A percentile compares a stretch with the other conserved stretches of the same genome.
phyloP scores from a whole-genome alignment of 2,329 filamentous ascomycete species.

The Colletotrichum incanum region DNA sequence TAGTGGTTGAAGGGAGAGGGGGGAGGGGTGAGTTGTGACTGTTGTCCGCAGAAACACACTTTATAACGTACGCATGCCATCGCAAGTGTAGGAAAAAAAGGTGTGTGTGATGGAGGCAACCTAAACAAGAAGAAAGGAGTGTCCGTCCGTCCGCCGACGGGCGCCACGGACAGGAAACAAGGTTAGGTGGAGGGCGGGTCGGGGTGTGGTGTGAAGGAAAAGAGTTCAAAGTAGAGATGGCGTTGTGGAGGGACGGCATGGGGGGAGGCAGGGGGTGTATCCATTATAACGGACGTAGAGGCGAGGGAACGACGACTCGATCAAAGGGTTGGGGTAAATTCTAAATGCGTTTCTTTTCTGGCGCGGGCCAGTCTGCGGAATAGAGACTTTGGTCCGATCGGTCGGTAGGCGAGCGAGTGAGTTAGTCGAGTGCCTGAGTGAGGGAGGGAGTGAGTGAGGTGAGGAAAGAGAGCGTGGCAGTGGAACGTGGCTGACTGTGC shows the following conservation, averaged over 20 bases:
- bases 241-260: not conserved
- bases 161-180: constrained; percentile 29
- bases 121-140: constrained; percentile 11
- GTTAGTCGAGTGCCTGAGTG: too few species aligned
- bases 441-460: too few species aligned
- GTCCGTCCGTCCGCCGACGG: constrained; percentile 35
- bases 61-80: constrained; percentile 16
- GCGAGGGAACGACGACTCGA: not conserved
- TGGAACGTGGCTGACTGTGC: not conserved
- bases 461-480: not conserved
- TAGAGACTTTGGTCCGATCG: not conserved
- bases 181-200: constrained; percentile 29
- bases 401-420: not conserved
- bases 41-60: not conserved
- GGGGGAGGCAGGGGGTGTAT: not conserved
- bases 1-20: not conserved
- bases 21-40: not conserved
- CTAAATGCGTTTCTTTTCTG: not conserved
- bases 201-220: not conserved
- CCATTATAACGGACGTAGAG: constrained; percentile 21
- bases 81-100: not conserved
- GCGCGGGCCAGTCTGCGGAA: not conserved
- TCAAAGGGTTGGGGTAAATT: not conserved
- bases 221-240: constrained; percentile 14
- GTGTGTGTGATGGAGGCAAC: not conserved